Evolutionary conservation across 1,284 basidiomycete genomes (phyloP).

Genomic region (Ceratobasidium sp.): DNA sequence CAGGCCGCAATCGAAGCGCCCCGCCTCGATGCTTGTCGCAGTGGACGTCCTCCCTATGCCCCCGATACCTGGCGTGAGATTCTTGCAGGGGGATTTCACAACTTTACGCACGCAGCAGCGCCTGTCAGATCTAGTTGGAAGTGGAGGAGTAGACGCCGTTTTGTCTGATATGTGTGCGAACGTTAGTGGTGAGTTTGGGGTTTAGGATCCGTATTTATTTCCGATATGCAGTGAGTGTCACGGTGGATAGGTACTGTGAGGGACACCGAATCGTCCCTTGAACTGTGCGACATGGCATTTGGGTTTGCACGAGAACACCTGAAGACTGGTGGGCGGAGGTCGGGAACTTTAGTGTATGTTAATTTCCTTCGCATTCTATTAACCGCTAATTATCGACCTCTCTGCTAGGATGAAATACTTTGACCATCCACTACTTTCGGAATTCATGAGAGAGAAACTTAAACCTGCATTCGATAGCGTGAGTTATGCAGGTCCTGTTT

Average conservation of each 20-base stretch:
- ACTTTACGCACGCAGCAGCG: slow-evolving; percentile 64
- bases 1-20: neutral
- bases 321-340: slow-evolving; percentile 61
- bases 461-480: slow-evolving; percentile 72
- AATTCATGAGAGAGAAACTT: slow-evolving; percentile 68
- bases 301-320: slow-evolving; percentile 68
- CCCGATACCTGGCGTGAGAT: slow-evolving; percentile 75
- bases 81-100: slow-evolving; percentile 84
- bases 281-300: slow-evolving; percentile 74
- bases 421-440: slow-evolving; percentile 69
- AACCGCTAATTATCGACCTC: neutral
- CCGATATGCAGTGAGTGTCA: neutral
- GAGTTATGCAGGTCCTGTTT: slow-evolving; percentile 63
- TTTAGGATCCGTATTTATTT: neutral
- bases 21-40: slow-evolving; percentile 73
- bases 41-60: slow-evolving; percentile 79
- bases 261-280: slow-evolving; percentile 72
- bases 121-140: slow-evolving; percentile 66
- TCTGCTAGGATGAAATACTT: slow-evolving; percentile 78
- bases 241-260: slow-evolving; percentile 69
- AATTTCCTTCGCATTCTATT: too few relatives aligned
- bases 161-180: slow-evolving; percentile 86
- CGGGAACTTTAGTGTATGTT: slow-evolving; percentile 77
- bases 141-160: slow-evolving; percentile 72
- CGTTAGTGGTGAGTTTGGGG: slow-evolving; percentile 52